These are phyloP conservation scores for Ottelia alismoides DNA, from an alignment of 106 monocot genomes.

Conservation along the genomic window DNA sequence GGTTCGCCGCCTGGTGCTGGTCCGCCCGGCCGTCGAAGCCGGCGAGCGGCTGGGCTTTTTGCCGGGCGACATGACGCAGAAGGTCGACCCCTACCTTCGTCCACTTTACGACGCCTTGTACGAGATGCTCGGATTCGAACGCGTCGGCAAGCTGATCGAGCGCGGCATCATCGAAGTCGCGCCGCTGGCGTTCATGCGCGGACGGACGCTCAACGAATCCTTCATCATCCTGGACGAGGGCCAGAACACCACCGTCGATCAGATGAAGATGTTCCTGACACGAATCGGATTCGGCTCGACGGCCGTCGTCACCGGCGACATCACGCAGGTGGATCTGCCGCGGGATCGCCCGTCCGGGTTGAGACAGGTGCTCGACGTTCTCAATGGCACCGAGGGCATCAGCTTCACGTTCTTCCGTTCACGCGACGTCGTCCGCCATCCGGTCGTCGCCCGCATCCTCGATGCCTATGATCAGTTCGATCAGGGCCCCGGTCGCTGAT, in stretches of 20 bases:
- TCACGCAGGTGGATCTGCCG: background rate
- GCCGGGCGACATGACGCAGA: too few species aligned
- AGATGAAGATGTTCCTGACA: background rate
- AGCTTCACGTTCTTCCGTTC: background rate
- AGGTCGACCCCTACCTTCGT: too few species aligned
- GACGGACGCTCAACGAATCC: background rate
- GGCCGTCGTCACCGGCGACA: background rate
- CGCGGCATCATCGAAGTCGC: background rate
- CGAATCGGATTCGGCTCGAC: background rate
- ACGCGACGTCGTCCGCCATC: background rate
- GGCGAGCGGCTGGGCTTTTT: too few species aligned
- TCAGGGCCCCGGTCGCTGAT: too few species aligned
- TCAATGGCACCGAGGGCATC: background rate
- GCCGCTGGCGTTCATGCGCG: background rate
- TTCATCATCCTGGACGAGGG: background rate
- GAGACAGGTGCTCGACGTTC: background rate
- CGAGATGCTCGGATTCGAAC: background rate
- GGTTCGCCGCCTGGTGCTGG: too few species aligned
- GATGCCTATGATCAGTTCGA: background rate
- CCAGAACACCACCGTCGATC: background rate
- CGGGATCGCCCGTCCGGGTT: background rate
- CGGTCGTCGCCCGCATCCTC: background rate
- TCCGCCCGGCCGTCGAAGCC: too few species aligned
- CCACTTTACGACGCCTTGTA: background rate
- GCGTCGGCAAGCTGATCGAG: background rate